Evolutionary conservation across 1,284 basidiomycete species (phyloP).

Genomic region (Coniferiporia weirii): DNA sequence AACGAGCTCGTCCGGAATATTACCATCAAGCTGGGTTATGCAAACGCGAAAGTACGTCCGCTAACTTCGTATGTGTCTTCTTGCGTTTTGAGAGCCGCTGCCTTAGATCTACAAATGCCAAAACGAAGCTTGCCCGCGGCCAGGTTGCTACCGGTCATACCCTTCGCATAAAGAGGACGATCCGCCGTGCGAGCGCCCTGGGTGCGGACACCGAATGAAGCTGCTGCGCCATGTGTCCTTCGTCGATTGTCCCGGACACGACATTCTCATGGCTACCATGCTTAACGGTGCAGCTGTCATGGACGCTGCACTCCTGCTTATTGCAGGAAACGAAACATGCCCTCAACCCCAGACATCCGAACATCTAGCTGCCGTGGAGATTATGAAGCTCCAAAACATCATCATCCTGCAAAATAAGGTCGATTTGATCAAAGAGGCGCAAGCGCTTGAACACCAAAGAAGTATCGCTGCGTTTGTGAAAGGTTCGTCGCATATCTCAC

Average conservation of each 20-base stretch:
- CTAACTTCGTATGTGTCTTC: not conserved
- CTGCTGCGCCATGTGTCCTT: constrained; percentile 94
- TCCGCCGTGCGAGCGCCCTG: constrained; percentile 90
- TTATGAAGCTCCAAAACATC: constrained; percentile 98
- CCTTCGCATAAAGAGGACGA: constrained; percentile 91
- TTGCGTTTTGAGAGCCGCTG: constrained; percentile 8
- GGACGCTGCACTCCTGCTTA: constrained; percentile 94
- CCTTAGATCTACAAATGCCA: constrained; percentile 95
- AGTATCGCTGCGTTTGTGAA: constrained; percentile 92
- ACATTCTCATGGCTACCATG: constrained; percentile 99
- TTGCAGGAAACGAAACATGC: constrained; percentile 97
- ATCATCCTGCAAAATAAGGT: constrained; percentile 99
- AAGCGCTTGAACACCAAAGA: constrained; percentile 90
- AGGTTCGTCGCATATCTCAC: constrained; percentile 39
- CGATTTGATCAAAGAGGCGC: constrained; percentile 88
- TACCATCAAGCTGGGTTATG: constrained; percentile 98
- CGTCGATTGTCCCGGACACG: constrained; percentile 94
- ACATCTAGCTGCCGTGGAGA: constrained; percentile 97
- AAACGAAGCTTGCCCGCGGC: constrained; percentile 87
- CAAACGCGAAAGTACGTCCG: constrained; percentile 90
- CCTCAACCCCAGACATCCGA: constrained; percentile 99
- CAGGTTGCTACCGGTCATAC: constrained; percentile 92
- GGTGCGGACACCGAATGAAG: constrained; percentile 88
- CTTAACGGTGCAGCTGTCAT: constrained; percentile 99
- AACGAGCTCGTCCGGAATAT: constrained; percentile 98